Percentiles rank a stretch among this genome's conserved stretches.
These are phyloP conservation scores for Mariannaea sp. DNA, from an alignment of 2,329 filamentous ascomycete species.

Conservation along the genomic window DNA sequence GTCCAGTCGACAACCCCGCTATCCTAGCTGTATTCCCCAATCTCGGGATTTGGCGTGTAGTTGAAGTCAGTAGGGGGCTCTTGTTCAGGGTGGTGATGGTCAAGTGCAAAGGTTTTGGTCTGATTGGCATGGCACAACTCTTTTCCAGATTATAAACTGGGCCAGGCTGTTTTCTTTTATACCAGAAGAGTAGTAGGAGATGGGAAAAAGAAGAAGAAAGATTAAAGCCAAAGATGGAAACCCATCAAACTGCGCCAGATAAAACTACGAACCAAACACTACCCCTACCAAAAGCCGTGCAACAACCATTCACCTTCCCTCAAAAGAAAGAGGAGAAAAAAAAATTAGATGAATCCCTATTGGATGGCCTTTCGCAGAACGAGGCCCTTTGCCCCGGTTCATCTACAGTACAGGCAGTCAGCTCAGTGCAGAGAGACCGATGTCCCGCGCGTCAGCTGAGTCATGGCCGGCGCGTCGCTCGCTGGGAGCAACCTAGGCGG, in stretches of 20 bases:
- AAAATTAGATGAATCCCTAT: not conserved
- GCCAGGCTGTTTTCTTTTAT: too few species aligned
- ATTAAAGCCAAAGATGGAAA: too few species aligned
- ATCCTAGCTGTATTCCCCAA: not conserved
- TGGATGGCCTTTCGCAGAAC: not conserved
- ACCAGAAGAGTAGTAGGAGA: too few species aligned
- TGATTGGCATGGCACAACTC: constrained; percentile 24
- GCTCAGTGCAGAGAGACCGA: not conserved
- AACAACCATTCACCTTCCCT: too few species aligned
- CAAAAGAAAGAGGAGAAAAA: not conserved
- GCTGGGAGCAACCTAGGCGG: not conserved
- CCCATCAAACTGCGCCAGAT: too few species aligned
- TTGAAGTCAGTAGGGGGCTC: constrained; percentile 1
- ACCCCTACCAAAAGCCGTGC: not conserved
- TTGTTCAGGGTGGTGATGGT: constrained; percentile 4
- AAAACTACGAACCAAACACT: too few species aligned
- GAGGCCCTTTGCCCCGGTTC: too few species aligned
- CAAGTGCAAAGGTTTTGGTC: constrained; percentile 7
- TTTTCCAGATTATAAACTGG: too few species aligned
- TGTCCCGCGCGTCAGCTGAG: constrained; percentile 33
- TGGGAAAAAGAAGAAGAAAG: too few species aligned
- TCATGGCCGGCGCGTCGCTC: constrained; percentile 21
- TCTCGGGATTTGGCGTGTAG: constrained; percentile 1
- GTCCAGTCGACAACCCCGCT: not conserved
- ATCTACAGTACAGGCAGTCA: too few species aligned